Conservation (phyloP, 1,139 yeast genomes). For the Hemisphaericaspora xylofermentans region DNA sequence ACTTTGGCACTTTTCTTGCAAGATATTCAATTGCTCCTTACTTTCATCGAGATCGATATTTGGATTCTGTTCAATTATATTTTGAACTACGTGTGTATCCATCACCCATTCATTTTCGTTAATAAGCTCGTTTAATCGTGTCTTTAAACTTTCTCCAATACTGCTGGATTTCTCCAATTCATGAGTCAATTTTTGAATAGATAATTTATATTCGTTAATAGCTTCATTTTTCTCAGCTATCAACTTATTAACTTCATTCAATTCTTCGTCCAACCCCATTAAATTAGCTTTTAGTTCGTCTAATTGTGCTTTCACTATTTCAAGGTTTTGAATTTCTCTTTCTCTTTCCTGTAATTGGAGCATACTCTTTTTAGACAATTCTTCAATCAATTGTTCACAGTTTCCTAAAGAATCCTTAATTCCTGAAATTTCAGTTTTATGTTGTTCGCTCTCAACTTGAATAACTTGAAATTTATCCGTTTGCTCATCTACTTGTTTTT, state of each 20-base stretch:
- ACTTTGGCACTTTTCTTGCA: slow-evolving; percentile 64
- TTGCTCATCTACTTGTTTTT: slow-evolving; percentile 41
- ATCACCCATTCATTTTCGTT: slow-evolving; percentile 71
- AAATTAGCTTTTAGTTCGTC: slow-evolving; percentile 64
- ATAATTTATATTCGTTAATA: slow-evolving; percentile 51
- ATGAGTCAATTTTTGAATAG: slow-evolving; percentile 59
- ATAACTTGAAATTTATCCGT: slow-evolving; percentile 61
- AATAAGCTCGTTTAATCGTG: slow-evolving; percentile 48
- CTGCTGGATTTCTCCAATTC: slow-evolving; percentile 60
- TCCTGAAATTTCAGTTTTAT: slow-evolving; percentile 53
- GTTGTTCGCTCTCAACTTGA: slow-evolving; percentile 72
- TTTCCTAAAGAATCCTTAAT: slow-evolving; percentile 43
- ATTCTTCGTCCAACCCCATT: slow-evolving; percentile 75
- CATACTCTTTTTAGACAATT: slow-evolving; percentile 35
- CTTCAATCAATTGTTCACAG: slow-evolving; percentile 33
- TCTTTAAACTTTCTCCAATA: slow-evolving; percentile 41
- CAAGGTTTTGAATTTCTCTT: slow-evolving; percentile 29
- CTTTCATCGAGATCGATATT: slow-evolving; percentile 57
- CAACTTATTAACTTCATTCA: slow-evolving; percentile 58
- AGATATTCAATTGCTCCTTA: slow-evolving; percentile 54
- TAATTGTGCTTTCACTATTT: slow-evolving; percentile 40
- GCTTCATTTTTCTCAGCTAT: slow-evolving; percentile 52
- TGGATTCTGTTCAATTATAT: slow-evolving; percentile 57
- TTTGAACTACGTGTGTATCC: slow-evolving; percentile 57
- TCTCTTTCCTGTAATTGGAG: slow-evolving; percentile 27